Percentiles rank a stretch among this genome's conserved stretches.
These are phyloP conservation scores for Lavandula angustifolia DNA, from an alignment of 257 asterid species.

Conservation along the genomic window DNA sequence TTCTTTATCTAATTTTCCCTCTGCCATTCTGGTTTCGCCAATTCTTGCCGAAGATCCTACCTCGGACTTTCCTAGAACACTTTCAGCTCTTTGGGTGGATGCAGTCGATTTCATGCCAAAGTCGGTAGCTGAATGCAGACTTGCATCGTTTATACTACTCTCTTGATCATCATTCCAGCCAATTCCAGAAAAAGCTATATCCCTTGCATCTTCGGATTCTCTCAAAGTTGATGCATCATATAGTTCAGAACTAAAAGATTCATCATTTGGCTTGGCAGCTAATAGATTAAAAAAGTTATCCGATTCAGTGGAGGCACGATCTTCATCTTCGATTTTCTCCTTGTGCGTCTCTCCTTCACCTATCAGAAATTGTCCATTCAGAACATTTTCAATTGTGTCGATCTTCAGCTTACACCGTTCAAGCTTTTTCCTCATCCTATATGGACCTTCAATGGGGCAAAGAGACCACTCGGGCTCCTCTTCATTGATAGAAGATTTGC, in stretches of 20 bases:
- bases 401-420: conserved; percentile 78
- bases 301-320: conserved; percentile 50
- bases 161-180: conserved; percentile 91
- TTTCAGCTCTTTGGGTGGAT: conserved; percentile 70
- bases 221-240: conserved; percentile 68
- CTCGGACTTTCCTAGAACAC: conserved; percentile 71
- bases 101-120: conserved; percentile 77
- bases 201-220: conserved; percentile 74
- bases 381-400: conserved; percentile 73
- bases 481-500: conserved; percentile 53
- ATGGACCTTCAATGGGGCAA: conserved; percentile 99
- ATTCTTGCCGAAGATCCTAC: conserved; percentile 62
- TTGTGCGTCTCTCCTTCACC: conserved; percentile 63
- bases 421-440: conserved; percentile 93
- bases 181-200: conserved; percentile 67
- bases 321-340: conserved; percentile 67
- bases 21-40: conserved; percentile 67
- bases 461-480: conserved; percentile 93
- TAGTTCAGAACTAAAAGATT: conserved; percentile 56
- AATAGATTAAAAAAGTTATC: conserved; percentile 62
- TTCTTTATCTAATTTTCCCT: conserved; percentile 82
- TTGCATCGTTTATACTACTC: conserved; percentile 85
- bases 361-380: conserved; percentile 59
- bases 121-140: conserved; percentile 90
- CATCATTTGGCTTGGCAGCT: conserved; percentile 59